Percentiles rank a stretch among this genome's conserved stretches.
phyloP scores from a whole-genome alignment of 2,329 filamentous ascomycete genomes.

The Fusarium sp. region DNA sequence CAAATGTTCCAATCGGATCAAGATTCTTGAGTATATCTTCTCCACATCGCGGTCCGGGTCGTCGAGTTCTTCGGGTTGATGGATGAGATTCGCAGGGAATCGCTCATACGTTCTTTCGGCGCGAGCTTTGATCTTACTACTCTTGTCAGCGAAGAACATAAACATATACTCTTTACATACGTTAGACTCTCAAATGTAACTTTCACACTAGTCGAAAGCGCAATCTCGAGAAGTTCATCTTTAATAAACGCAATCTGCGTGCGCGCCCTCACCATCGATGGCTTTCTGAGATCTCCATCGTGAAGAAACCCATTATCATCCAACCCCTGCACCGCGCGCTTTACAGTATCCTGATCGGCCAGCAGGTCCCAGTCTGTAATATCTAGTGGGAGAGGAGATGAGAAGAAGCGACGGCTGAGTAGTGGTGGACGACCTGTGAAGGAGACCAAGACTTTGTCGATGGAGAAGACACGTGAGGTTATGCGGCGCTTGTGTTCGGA shows the following conservation, averaged over 20 bases:
- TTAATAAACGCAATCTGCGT: slow-evolving; percentile 61
- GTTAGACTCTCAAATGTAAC: slow-evolving; percentile 30
- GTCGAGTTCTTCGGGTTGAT: slow-evolving; percentile 53
- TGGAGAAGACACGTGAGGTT: slow-evolving; percentile 51
- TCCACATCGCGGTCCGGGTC: slow-evolving; percentile 44
- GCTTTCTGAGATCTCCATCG: slow-evolving; percentile 54
- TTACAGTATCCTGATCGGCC: slow-evolving; percentile 49
- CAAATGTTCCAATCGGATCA: slow-evolving; percentile 62
- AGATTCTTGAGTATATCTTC: slow-evolving; percentile 56
- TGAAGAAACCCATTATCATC: slow-evolving; percentile 65
- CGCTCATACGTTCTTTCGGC: slow-evolving; percentile 48
- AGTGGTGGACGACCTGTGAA: slow-evolving; percentile 67
- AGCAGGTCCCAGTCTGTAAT: slow-evolving; percentile 62
- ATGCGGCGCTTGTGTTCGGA: slow-evolving; percentile 50
- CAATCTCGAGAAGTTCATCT: slow-evolving; percentile 70
- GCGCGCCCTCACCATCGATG: slow-evolving; percentile 59
- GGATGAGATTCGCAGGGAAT: slow-evolving; percentile 54
- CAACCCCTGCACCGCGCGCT: slow-evolving; percentile 44
- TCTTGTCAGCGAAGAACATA: background rate
- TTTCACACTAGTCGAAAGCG: slow-evolving; percentile 52
- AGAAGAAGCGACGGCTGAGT: slow-evolving; percentile 63
- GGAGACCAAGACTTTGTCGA: slow-evolving; percentile 62
- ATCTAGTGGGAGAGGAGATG: slow-evolving; percentile 65
- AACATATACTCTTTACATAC: background rate
- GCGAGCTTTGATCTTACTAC: slow-evolving; percentile 51